phyloP scores from a whole-genome alignment of 2,329 filamentous ascomycete species.

The Bisporella sp. region DNA sequence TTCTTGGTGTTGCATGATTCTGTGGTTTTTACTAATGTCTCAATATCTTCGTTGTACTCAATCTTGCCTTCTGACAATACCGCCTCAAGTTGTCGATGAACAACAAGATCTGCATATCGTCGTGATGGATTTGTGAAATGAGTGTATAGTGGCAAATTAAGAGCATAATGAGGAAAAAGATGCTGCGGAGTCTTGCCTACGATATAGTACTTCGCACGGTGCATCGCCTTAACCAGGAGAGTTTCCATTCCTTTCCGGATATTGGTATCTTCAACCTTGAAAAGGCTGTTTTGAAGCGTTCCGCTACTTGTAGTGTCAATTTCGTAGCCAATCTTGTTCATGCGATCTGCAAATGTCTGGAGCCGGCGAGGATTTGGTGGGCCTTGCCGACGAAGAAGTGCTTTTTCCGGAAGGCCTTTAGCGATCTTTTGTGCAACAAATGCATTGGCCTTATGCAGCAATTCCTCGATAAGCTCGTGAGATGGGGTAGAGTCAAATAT shows the following conservation, averaged over 20 bases:
- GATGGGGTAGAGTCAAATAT: constrained; percentile 87
- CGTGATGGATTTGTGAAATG: constrained; percentile 95
- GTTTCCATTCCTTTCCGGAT: constrained; percentile 98
- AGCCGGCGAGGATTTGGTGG: constrained; percentile 83
- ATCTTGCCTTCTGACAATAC: constrained; percentile 74
- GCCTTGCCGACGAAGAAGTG: constrained; percentile 79
- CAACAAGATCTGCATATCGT: constrained; percentile 89
- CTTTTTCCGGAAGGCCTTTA: constrained; percentile 79
- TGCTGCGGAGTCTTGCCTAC: constrained; percentile 71
- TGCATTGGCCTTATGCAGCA: constrained; percentile 87
- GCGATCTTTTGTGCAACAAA: constrained; percentile 82
- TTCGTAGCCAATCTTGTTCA: constrained; percentile 84
- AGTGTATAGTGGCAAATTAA: constrained; percentile 91
- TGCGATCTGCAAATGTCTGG: constrained; percentile 84
- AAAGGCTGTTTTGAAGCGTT: constrained; percentile 86
- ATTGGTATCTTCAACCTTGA: constrained; percentile 83
- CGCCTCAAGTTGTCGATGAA: constrained; percentile 89
- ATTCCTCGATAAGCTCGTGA: constrained; percentile 90
- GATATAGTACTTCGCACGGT: constrained; percentile 91
- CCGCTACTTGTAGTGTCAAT: constrained; percentile 88
- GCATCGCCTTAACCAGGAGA: constrained; percentile 88
- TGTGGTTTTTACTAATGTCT: constrained; percentile 82
- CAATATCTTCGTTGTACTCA: constrained; percentile 84
- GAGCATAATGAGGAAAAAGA: constrained; percentile 78
- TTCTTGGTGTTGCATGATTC: constrained; percentile 99